Evolutionary conservation across 1,139 yeast species (phyloP).

Genomic region (Sugiyamaella grinbergsii): DNA sequence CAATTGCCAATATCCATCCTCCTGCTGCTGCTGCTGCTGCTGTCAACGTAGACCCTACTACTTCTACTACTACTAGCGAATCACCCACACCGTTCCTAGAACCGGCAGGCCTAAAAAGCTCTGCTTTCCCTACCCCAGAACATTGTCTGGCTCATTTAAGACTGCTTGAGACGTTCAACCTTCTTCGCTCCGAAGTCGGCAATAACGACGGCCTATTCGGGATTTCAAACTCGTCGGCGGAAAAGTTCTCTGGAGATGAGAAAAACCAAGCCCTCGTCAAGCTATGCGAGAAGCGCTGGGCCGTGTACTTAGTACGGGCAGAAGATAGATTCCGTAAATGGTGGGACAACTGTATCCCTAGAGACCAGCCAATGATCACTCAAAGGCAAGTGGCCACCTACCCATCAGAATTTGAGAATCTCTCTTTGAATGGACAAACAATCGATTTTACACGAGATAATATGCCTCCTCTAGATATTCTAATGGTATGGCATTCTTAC

Average conservation of each 20-base stretch:
- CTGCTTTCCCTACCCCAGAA: slow-evolving; percentile 7
- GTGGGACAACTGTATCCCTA: slow-evolving; percentile 27
- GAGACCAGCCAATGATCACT: slow-evolving; percentile 12
- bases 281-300: slow-evolving; percentile 40
- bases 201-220: slow-evolving; percentile 28
- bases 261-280: slow-evolving; percentile 14
- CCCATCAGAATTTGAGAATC: not conserved
- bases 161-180: slow-evolving; percentile 41
- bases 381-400: not conserved
- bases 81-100: too few species aligned
- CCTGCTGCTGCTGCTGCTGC: not conserved
- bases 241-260: slow-evolving; percentile 8
- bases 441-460: slow-evolving; percentile 16
- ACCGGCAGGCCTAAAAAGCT: not conserved
- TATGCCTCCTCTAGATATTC: slow-evolving; percentile 46
- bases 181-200: slow-evolving; percentile 34
- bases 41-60: not conserved
- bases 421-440: not conserved
- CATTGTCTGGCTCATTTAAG: slow-evolving; percentile 42
- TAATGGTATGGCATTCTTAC: slow-evolving; percentile 49
- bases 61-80: not conserved
- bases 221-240: slow-evolving; percentile 17
- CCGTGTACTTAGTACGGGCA: slow-evolving; percentile 41
- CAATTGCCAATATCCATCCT: too few species aligned
- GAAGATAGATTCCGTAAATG: slow-evolving; percentile 43